Evolutionary conservation across 192 early-diverging fungal species (phyloP).

Genomic region (Geranomyces variabilis): DNA sequence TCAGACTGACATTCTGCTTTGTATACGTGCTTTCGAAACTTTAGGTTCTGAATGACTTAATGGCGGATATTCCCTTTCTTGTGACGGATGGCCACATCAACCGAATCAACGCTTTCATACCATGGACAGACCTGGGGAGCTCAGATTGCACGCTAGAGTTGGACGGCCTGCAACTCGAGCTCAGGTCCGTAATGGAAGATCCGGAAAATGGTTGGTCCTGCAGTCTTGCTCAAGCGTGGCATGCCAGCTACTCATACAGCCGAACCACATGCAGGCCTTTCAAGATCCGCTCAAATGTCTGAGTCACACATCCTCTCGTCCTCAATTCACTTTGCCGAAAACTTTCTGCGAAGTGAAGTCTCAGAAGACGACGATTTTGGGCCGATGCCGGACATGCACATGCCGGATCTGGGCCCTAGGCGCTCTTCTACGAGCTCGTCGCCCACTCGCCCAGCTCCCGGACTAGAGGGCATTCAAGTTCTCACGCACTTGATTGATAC

Average conservation of each 20-base stretch:
- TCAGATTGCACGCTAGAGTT: constrained; percentile 75
- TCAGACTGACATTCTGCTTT: neutral
- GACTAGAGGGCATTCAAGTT: constrained; percentile 71
- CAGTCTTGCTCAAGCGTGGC: no score
- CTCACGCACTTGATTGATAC: constrained; percentile 82
- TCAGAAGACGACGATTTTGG: constrained; percentile 62
- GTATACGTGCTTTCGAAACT: neutral
- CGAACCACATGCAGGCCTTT: constrained; percentile 16
- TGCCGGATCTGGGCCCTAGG: no score
- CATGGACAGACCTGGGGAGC: constrained; percentile 86
- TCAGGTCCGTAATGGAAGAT: constrained; percentile 20
- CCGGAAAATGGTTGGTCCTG: constrained; percentile 11
- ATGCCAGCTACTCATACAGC: neutral
- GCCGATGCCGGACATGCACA: neutral
- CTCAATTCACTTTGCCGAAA: constrained; percentile 85
- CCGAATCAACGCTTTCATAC: constrained; percentile 70
- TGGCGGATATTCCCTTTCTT: constrained; percentile 69
- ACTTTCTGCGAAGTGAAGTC: constrained; percentile 73
- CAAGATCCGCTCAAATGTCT: constrained; percentile 43
- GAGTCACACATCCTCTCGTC: constrained; percentile 74
- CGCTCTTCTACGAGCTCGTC: neutral
- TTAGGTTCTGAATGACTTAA: constrained; percentile 76
- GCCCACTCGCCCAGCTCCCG: neutral
- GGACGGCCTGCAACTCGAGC: constrained; percentile 62
- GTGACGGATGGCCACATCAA: constrained; percentile 71